Conservation (phyloP, 768 basidiomycete species). For the Kwoniella dendrophila region DNA sequence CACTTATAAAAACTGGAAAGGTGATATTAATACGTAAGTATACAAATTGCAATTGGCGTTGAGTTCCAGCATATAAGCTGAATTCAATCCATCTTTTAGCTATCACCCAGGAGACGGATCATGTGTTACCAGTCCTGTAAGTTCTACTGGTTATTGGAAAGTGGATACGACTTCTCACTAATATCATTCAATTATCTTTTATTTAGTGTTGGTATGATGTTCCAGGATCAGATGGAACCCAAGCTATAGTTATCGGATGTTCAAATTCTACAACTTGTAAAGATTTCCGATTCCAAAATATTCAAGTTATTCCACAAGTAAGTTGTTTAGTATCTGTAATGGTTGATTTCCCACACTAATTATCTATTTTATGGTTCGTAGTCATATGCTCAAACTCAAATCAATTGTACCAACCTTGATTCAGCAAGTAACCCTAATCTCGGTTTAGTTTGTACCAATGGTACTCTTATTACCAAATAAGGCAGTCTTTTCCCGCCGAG, state of each 20-base stretch:
- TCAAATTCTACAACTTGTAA: conserved; percentile 33
- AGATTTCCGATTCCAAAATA: conserved; percentile 32
- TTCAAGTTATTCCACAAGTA: conserved; percentile 37
- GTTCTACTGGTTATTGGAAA: not conserved
- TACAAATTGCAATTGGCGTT: not conserved
- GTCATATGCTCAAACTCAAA: conserved; percentile 19
- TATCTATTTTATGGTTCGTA: not conserved
- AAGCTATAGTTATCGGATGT: conserved; percentile 35
- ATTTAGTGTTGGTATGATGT: conserved; percentile 41
- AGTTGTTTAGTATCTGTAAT: not conserved
- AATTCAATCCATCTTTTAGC: not conserved
- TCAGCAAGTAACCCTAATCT: conserved; percentile 36
- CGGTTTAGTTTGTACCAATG: conserved; percentile 37
- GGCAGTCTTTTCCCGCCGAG: too few relatives aligned
- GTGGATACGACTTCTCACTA: too few relatives aligned
- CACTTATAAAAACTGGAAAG: conserved; percentile 37
- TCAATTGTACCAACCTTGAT: conserved; percentile 34
- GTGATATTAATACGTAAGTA: conserved; percentile 31
- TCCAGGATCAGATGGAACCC: conserved; percentile 37
- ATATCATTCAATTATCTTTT: not conserved
- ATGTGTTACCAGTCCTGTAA: conserved; percentile 35
- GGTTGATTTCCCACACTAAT: too few relatives aligned
- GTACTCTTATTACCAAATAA: conserved; percentile 25
- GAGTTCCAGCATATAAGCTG: conserved; percentile 2
- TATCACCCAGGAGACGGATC: conserved; percentile 39